Base-by-base conservation (phyloP, 345 rosid genomes). In the Kandelia obovata region DNA sequence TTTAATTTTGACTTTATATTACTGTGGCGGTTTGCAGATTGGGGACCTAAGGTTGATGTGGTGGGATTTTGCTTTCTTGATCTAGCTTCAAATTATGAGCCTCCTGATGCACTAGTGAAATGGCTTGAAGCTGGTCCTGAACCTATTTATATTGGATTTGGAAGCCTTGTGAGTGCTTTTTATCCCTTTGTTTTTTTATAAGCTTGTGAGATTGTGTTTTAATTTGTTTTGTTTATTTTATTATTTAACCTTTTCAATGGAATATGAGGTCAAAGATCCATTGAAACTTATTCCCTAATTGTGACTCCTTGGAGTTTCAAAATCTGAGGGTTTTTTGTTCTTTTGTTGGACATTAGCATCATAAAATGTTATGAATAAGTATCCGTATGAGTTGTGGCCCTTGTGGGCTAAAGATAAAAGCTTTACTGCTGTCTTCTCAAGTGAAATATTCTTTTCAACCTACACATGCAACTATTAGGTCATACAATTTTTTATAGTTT, bases 51-150 rank as follows among this genome's bases (percentile, higher is more conserved):
- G 71, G 76, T 92, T 70, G 99, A 96, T 67, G 99, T 96, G 49
- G 97, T 96, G 43, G 99, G 99, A 34, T 96, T 92, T 81, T 96
- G 92, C 86, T 96, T 92, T 78, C 99, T 96, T 78, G 97, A 96
- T 86, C 98, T 96, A 53, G 96, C 98, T 62, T 85, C 98, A 71
- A 92, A 92, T 68, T 96, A 90, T 86, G 95, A 86, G 75, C 99
- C 99, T 78, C 99, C 99, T 1, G 88, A 85, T 73, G 80, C 82
- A 47, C 94, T 96, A 64, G 80, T 88, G 68, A 75, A 85, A 80
- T 92, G 98, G 99, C 96, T 96, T 75, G 82, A 83, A 68, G 96
- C 88, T 86, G 99, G 97, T 71, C 71, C 87, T 67, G 81, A 84
- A 83, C 99, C 99, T 67, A 89, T 96, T 63, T 96, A 96, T 74